phyloP scores from a whole-genome alignment of 179 eudicot genomes.

The Pouteria campechiana region DNA sequence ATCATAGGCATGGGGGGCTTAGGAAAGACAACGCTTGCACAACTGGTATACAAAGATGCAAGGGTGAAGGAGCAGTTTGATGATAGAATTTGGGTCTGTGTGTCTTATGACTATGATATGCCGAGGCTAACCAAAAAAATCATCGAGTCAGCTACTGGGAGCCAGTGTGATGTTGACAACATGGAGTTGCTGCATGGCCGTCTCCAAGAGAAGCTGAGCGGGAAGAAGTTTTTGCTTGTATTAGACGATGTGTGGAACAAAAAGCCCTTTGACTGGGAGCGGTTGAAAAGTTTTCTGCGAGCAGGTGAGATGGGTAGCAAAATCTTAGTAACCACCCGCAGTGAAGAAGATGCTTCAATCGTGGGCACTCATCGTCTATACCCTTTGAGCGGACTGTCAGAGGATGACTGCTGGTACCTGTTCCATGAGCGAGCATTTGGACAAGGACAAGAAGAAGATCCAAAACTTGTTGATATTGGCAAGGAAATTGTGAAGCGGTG shows the following conservation, averaged over 20 bases:
- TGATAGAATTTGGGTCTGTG: not conserved
- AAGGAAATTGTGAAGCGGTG: conserved; percentile 4
- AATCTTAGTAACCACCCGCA: conserved; percentile 6
- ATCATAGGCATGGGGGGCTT: not conserved
- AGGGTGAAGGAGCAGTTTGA: not conserved
- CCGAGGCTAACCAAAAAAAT: too few species aligned
- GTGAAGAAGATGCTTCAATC: not conserved
- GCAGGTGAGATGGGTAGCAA: not conserved
- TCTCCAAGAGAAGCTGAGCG: not conserved
- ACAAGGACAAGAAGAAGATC: not conserved
- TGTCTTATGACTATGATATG: not conserved
- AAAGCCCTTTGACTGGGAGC: not conserved
- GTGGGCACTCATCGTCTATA: not conserved
- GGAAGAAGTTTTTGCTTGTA: conserved; percentile 3
- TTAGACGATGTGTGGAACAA: conserved; percentile 10
- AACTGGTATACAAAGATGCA: not conserved
- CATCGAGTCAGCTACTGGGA: not conserved
- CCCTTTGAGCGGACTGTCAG: not conserved
- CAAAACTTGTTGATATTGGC: not conserved
- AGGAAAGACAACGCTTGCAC: conserved; percentile 7
- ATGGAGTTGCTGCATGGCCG: not conserved
- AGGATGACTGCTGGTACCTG: not conserved
- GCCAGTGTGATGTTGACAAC: not conserved
- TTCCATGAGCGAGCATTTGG: conserved; percentile 1
- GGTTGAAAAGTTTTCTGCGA: not conserved